Evolutionary conservation across 208 protist species (phyloP), one percentile per base, ranked within the genome.

Genomic region (Crithidia mellificae): DNA sequence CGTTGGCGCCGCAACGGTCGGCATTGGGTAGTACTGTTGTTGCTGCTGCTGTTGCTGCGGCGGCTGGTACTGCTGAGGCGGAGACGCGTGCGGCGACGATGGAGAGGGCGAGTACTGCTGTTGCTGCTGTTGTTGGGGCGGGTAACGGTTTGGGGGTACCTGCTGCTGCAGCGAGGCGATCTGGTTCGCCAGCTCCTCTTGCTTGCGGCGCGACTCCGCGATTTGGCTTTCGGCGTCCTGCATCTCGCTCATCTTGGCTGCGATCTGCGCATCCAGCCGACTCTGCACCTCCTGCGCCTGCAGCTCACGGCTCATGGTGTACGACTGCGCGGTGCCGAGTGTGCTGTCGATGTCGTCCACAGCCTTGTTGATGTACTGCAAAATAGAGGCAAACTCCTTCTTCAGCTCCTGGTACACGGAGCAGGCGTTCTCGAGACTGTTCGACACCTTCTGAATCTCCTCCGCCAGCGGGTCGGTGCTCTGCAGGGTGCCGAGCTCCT

Each of bases 391-490:
- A 29, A 91, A 81, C 27, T 91, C 80, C 52, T 83, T 84, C 51
- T 56, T 63, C 17, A 92, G 74, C 63, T 82, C 65, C 17, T 58
- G 55, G 65, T 88, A 92, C 29, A 85, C 39, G 27, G 58, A 75
- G 66, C 74, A 85, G 39, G 84, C 86, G 57, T 80, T 87, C 55
- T 91, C 84, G 17, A 95, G 78, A n/a, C 71, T 65, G 71, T 90
- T 91, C 22, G 77, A 84, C 19, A 93, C 74, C 72, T 93, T 88
- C 57, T 91, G 83, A 34, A 90, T 84, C 69, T 92, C 86, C 20
- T 49, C 74, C 14, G 74, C 62, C 27, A 87, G 47, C 0, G 90
- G 90, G 69, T 95, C 87, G 24, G 76, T 64, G 66, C 90, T 95
- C 53, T 91, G 90, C 38, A 88, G 27, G n/a, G 57, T 65, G 39